Conservation (phyloP, 257 asterid species). For the Nicotiana benthamiana region DNA sequence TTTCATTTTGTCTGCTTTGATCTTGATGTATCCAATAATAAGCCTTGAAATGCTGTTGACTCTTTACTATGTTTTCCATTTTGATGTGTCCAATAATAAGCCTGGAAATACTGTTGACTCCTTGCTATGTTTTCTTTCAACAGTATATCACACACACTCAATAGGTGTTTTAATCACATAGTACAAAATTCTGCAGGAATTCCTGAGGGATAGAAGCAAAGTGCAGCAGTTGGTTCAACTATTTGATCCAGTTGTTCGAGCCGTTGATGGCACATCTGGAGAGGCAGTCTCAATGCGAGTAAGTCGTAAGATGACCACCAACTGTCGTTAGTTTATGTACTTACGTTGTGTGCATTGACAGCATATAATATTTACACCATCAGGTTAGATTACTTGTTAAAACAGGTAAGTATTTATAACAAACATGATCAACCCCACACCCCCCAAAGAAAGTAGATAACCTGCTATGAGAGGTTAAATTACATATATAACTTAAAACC, state of each 20-base stretch:
- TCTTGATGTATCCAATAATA: background rate
- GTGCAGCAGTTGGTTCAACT: conserved; percentile 60
- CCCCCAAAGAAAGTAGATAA: too few species aligned
- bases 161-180: background rate
- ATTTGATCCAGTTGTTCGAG: conserved; percentile 79
- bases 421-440: too few species aligned
- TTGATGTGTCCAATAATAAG: background rate
- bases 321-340: background rate
- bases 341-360: too few species aligned
- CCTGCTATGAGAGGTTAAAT: too few species aligned
- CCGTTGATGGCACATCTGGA: conserved; percentile 57
- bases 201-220: conserved; percentile 72
- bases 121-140: background rate
- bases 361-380: too few species aligned
- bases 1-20: background rate
- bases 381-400: too few species aligned
- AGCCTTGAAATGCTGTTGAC: background rate
- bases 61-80: background rate
- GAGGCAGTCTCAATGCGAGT: conserved; percentile 96
- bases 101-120: background rate
- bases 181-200: conserved; percentile 44
- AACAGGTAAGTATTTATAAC: too few species aligned
- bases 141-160: background rate
- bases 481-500: too few species aligned
- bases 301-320: background rate